phyloP scores from a whole-genome alignment of 768 basidiomycete genomes.

The Boletus coccyginus region DNA sequence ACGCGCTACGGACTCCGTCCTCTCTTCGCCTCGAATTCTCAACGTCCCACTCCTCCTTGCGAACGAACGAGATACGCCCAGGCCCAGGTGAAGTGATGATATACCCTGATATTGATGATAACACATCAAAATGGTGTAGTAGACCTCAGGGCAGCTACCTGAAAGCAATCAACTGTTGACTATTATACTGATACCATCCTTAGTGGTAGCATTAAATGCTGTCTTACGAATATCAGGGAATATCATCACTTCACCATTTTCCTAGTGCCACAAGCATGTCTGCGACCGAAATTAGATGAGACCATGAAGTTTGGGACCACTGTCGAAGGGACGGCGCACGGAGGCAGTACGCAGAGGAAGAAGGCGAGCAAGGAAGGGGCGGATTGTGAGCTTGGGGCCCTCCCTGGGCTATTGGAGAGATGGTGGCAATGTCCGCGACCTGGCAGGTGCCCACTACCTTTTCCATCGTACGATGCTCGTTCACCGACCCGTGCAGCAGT shows the following conservation, averaged over 20 bases:
- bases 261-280: constrained; percentile 54
- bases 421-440: constrained; percentile 86
- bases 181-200: too few species aligned
- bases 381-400: constrained; percentile 75
- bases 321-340: constrained; percentile 68
- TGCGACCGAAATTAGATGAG: constrained; percentile 86
- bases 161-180: too few species aligned
- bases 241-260: too few species aligned
- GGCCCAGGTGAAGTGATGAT: too few species aligned
- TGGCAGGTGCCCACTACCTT: constrained; percentile 54
- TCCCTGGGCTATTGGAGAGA: constrained; percentile 88
- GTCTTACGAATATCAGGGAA: too few species aligned
- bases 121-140: too few species aligned
- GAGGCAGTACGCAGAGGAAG: constrained; percentile 46
- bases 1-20: constrained; percentile 61
- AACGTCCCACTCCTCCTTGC: constrained; percentile 89
- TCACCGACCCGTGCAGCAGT: constrained; percentile 84
- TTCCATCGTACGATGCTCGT: constrained; percentile 35
- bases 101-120: too few species aligned
- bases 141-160: too few species aligned
- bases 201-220: too few species aligned
- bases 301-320: constrained; percentile 86
- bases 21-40: constrained; percentile 86
- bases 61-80: constrained; percentile 90
- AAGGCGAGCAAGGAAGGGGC: constrained; percentile 45